phyloP scores from a whole-genome alignment of 78 protist genomes.

The Neovahlkampfia damariscottae region DNA sequence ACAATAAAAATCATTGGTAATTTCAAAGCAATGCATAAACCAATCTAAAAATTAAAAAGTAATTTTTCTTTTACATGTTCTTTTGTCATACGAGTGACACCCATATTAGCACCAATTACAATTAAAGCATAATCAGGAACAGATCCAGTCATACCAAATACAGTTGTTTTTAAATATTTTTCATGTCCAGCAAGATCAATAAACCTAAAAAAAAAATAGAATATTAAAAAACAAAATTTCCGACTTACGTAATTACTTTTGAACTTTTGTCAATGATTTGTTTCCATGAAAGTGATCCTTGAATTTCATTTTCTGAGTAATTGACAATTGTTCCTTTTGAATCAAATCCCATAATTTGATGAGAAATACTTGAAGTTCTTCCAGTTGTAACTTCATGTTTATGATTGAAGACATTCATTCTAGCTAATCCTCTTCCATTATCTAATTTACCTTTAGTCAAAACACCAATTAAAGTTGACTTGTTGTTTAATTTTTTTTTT shows the following conservation, averaged over 20 bases:
- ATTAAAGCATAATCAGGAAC: constrained; percentile 64
- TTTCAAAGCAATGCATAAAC: constrained; percentile 71
- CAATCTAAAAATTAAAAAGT: too few species aligned
- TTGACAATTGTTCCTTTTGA: constrained; percentile 53
- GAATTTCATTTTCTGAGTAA: constrained; percentile 1
- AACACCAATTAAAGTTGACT: constrained; percentile 74
- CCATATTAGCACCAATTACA: constrained; percentile 63
- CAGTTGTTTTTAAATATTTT: constrained; percentile 81
- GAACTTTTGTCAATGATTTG: constrained; percentile 11
- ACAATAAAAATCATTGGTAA: constrained; percentile 70
- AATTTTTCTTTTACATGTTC: too few species aligned
- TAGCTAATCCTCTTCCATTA: constrained; percentile 86
- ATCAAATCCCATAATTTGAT: constrained; percentile 70
- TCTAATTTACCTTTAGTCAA: constrained; percentile 67
- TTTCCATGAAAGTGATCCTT: not conserved
- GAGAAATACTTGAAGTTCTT: constrained; percentile 61
- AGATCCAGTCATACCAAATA: constrained; percentile 79
- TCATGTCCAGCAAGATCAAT: constrained; percentile 86
- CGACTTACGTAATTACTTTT: too few species aligned
- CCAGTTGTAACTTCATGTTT: constrained; percentile 78
- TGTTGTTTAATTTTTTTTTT: not conserved
- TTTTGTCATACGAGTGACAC: constrained; percentile 65
- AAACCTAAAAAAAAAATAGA: constrained; percentile 30
- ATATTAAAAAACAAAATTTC: not conserved
- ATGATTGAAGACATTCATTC: constrained; percentile 68